phyloP scores from a whole-genome alignment of 768 basidiomycete genomes.

The Lentinula raphanica region DNA sequence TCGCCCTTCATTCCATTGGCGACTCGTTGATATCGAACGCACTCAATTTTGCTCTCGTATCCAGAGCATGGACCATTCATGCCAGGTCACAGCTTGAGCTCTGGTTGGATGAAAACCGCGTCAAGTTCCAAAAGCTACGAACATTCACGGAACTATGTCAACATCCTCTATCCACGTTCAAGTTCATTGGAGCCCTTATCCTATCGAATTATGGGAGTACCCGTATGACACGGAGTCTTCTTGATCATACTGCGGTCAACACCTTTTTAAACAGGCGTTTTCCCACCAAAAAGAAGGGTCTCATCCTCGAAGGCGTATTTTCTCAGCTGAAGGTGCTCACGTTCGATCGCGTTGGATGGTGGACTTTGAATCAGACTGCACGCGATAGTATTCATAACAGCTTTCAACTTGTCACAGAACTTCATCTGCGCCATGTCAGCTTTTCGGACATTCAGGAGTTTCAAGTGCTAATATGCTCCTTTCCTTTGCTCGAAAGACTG shows the following conservation, averaged over 20 bases:
- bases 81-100: background rate
- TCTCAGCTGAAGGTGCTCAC: background rate
- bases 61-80: background rate
- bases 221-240: background rate
- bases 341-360: slow-evolving; percentile 2
- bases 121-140: background rate
- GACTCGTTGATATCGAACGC: background rate
- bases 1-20: background rate
- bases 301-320: background rate
- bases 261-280: background rate
- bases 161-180: slow-evolving; percentile 1
- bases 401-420: background rate
- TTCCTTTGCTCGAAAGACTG: slow-evolving; percentile 4
- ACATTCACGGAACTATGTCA: background rate
- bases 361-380: background rate
- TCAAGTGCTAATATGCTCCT: slow-evolving; percentile 3
- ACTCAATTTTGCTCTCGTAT: slow-evolving; percentile 1
- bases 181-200: background rate
- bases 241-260: background rate
- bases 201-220: background rate
- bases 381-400: background rate
- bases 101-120: background rate
- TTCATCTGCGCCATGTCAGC: background rate
- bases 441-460: background rate
- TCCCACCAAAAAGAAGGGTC: background rate